These are phyloP conservation scores for Beta lomatogona DNA, from an alignment of 179 eudicot species.

Conservation along the genomic window DNA sequence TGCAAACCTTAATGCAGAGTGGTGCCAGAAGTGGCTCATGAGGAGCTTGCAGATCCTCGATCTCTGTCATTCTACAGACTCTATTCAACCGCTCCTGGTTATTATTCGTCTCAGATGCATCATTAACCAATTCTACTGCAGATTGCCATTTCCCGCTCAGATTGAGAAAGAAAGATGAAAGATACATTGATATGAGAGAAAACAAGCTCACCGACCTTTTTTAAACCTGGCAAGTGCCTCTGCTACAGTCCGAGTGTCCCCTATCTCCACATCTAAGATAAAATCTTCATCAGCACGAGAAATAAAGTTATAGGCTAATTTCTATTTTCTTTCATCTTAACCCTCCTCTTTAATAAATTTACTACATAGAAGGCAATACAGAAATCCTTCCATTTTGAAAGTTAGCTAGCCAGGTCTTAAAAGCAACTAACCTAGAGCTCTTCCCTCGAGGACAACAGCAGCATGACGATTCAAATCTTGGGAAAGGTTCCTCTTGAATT, in stretches of 20 bases:
- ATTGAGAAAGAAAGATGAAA: not conserved
- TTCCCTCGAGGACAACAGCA: constrained; percentile 95
- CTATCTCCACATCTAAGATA: constrained; percentile 61
- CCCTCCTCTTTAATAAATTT: not conserved
- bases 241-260: constrained; percentile 74
- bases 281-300: constrained; percentile 17
- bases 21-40: constrained; percentile 85
- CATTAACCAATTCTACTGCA: constrained; percentile 73
- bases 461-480: constrained; percentile 93
- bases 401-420: constrained; percentile 3
- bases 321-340: not conserved
- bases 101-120: constrained; percentile 43
- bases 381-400: constrained; percentile 1
- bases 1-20: constrained; percentile 81
- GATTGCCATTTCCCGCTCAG: constrained; percentile 9
- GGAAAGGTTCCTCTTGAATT: constrained; percentile 63
- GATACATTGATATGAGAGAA: not conserved
- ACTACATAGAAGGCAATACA: not conserved
- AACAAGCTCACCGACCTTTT: constrained; percentile 48
- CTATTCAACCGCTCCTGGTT: constrained; percentile 59
- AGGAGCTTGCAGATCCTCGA: constrained; percentile 95
- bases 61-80: constrained; percentile 73
- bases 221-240: constrained; percentile 81
- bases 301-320: not conserved
- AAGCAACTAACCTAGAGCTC: constrained; percentile 64